These are phyloP conservation scores for Pseudotsuga menziesii DNA, from an alignment of 75 land plant species.

Conservation along the genomic window DNA sequence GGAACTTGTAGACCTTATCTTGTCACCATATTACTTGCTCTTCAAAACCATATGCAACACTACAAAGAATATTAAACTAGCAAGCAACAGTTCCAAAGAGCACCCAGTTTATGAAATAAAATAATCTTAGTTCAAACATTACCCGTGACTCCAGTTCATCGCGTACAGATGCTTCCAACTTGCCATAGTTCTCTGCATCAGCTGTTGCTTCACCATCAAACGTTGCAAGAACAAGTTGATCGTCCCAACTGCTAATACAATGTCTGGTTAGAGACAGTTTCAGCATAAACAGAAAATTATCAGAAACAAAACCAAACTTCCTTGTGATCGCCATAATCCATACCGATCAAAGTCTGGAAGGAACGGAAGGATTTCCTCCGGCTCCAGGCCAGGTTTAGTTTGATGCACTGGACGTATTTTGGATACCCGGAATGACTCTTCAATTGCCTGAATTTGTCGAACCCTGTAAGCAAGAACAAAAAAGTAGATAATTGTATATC, in stretches of 20 bases:
- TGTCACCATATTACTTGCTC: not conserved
- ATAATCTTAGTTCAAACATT: slow-evolving; percentile 9
- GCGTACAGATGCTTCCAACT: slow-evolving; percentile 61
- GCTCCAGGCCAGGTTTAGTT: slow-evolving; percentile 66
- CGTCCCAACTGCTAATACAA: slow-evolving; percentile 52
- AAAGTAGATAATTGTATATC: not conserved
- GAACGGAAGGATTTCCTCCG: slow-evolving; percentile 73
- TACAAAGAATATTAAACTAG: no score
- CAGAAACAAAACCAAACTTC: not conserved
- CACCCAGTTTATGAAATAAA: not conserved
- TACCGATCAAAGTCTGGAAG: slow-evolving; percentile 90
- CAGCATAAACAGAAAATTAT: not conserved
- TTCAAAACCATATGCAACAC: not conserved
- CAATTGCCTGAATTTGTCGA: slow-evolving; percentile 78
- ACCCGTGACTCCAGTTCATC: slow-evolving; percentile 76
- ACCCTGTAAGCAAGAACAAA: slow-evolving; percentile 48
- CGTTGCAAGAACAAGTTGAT: slow-evolving; percentile 60
- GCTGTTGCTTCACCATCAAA: slow-evolving; percentile 94
- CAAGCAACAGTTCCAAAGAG: not conserved
- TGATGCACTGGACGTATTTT: slow-evolving; percentile 76
- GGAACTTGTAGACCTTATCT: not conserved
- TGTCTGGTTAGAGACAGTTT: not conserved
- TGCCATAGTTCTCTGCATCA: slow-evolving; percentile 65
- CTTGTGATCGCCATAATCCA: not conserved
- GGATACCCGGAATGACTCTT: slow-evolving; percentile 80